Conservation (phyloP, 2,329 filamentous ascomycete genomes). For the Colletotrichum salicis region DNA sequence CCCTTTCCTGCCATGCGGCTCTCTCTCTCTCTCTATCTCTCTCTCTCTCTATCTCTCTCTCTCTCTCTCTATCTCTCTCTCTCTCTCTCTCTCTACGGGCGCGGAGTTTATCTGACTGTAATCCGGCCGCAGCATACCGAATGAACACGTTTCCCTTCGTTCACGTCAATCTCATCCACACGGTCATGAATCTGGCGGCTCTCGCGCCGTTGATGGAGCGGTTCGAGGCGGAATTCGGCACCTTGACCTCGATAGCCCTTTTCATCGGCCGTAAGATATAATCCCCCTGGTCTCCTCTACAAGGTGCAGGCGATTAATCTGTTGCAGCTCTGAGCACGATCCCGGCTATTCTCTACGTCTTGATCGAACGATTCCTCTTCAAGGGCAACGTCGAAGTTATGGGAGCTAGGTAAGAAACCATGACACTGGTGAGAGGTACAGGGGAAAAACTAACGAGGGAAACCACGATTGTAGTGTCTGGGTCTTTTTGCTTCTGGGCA, state of each 20-base stretch:
- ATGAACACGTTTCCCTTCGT: slow-evolving; percentile 93
- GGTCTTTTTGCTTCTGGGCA: slow-evolving; percentile 88
- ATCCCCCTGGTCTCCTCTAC: background rate
- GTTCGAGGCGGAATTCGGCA: slow-evolving; percentile 93
- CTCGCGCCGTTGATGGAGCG: slow-evolving; percentile 89
- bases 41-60: too few species aligned
- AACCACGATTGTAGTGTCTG: slow-evolving; percentile 72
- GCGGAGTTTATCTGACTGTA: background rate
- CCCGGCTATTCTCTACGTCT: slow-evolving; percentile 82
- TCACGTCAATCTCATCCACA: slow-evolving; percentile 83
- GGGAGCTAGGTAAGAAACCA: slow-evolving; percentile 77
- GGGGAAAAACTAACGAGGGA: slow-evolving; percentile 3
- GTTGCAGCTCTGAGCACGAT: slow-evolving; percentile 79
- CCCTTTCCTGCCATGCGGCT: background rate
- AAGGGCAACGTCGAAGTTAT: slow-evolving; percentile 78
- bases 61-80: too few species aligned
- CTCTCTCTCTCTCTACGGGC: background rate
- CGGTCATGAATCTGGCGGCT: slow-evolving; percentile 81
- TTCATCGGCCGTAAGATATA: slow-evolving; percentile 87
- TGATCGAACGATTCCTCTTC: slow-evolving; percentile 80
- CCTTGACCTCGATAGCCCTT: slow-evolving; percentile 84
- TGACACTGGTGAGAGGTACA: background rate
- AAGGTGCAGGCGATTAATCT: slow-evolving; percentile 35
- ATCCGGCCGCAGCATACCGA: slow-evolving; percentile 77
- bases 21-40: too few species aligned